These are phyloP conservation scores for Canavalia ensiformis DNA, from an alignment of 306 rosid genomes.

Conservation along the genomic window DNA sequence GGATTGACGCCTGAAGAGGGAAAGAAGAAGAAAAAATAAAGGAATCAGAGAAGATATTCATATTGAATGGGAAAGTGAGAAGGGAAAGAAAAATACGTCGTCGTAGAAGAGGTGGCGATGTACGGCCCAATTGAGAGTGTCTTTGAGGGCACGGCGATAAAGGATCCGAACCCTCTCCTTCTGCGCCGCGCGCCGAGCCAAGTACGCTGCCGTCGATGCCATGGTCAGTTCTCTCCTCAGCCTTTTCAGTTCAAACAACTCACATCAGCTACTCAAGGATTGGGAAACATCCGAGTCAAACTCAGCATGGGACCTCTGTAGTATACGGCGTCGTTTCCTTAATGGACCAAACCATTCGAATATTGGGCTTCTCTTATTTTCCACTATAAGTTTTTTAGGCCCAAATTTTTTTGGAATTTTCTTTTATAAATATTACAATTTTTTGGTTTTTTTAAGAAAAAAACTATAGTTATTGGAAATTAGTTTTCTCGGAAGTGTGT, in stretches of 20 bases:
- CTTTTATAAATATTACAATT: too few species aligned
- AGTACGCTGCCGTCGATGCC: slow-evolving; percentile 64
- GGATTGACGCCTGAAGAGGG: slow-evolving; percentile 71
- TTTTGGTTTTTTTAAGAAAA: too few species aligned
- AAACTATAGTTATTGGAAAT: too few species aligned
- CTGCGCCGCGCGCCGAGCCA: slow-evolving; percentile 95
- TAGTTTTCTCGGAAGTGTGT: too few species aligned
- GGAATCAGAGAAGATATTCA: background rate
- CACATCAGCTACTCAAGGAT: background rate
- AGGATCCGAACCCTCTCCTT: slow-evolving; percentile 95
- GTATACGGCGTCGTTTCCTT: slow-evolving; percentile 1
- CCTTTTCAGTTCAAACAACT: background rate
- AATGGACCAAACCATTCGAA: background rate
- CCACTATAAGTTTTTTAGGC: too few species aligned
- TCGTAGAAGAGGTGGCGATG: slow-evolving; percentile 96
- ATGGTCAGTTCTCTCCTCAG: slow-evolving; percentile 57
- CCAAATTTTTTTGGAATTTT: too few species aligned
- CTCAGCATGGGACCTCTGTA: background rate
- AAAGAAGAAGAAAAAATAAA: background rate
- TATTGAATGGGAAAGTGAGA: background rate
- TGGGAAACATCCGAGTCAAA: background rate
- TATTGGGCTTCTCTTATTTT: background rate
- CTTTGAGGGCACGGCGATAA: slow-evolving; percentile 90
- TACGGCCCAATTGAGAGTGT: slow-evolving; percentile 96
- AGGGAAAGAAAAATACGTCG: slow-evolving; percentile 58